A percentile compares a stretch with the other conserved stretches of the same genome.
Conservation (phyloP, 1,139 yeast genomes). For the Yamadazyma friedrichii region DNA sequence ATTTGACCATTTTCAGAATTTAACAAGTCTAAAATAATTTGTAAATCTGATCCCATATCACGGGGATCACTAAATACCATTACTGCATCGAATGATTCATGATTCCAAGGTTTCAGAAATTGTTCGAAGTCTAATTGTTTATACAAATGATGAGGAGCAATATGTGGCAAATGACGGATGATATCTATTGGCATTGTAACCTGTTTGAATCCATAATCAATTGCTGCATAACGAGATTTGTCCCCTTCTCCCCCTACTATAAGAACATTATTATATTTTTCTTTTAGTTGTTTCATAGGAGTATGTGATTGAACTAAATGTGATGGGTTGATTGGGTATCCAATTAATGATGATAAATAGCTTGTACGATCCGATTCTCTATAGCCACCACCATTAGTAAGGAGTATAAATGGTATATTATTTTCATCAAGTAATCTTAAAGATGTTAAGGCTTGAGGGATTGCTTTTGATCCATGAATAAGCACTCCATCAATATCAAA, state of each 20-base stretch:
- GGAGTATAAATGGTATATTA: constrained; percentile 74
- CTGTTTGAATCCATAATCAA: constrained; percentile 74
- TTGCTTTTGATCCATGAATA: constrained; percentile 68
- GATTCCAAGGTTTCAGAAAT: constrained; percentile 37
- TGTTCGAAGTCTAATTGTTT: constrained; percentile 44
- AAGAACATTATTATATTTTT: constrained; percentile 56
- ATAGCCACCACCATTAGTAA: constrained; percentile 94
- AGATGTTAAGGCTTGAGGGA: constrained; percentile 68
- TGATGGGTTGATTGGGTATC: constrained; percentile 49
- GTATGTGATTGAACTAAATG: constrained; percentile 92
- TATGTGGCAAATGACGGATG: constrained; percentile 51
- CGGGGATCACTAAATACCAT: constrained; percentile 89
- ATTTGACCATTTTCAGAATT: constrained; percentile 61
- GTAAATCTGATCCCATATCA: constrained; percentile 85
- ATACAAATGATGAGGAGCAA: constrained; percentile 73
- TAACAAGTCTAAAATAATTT: constrained; percentile 70
- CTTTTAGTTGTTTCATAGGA: constrained; percentile 68
- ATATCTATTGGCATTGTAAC: constrained; percentile 79
- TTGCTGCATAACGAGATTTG: constrained; percentile 67
- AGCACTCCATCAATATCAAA: constrained; percentile 86
- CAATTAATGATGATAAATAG: constrained; percentile 52
- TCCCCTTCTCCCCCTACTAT: constrained; percentile 86
- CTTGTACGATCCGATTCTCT: constrained; percentile 62
- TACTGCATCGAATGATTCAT: constrained; percentile 66
- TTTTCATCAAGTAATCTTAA: constrained; percentile 52